A percentile compares a stretch with the other conserved stretches of the same genome.
Conservation (phyloP, 2,329 filamentous ascomycete species). For the Alternaria viburni region DNA sequence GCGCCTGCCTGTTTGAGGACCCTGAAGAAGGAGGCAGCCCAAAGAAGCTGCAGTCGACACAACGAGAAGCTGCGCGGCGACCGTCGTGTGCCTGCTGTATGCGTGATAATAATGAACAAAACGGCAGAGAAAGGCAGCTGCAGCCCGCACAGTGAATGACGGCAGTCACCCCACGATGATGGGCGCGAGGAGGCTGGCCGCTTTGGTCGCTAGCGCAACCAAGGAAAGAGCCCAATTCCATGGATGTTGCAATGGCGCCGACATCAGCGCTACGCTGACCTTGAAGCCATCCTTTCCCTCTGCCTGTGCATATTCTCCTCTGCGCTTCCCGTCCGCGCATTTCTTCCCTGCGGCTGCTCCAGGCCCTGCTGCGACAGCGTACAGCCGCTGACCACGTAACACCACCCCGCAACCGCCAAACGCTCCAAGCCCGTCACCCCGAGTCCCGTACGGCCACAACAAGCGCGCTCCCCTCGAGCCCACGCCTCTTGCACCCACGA, state of each 20-base stretch:
- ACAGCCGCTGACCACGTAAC: conserved; percentile 13
- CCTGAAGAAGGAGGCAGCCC: background rate
- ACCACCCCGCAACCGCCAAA: conserved; percentile 18
- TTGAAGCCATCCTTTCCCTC: conserved; percentile 8
- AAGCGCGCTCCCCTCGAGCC: background rate
- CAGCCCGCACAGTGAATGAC: background rate
- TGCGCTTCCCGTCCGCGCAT: background rate
- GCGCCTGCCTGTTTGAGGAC: background rate
- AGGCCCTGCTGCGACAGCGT: background rate
- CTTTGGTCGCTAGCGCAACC: conserved; percentile 11
- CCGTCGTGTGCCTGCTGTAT: background rate
- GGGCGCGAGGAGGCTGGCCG: conserved; percentile 9
- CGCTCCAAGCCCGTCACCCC: conserved; percentile 12
- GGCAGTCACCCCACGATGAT: background rate
- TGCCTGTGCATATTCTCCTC: background rate
- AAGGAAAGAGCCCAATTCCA: conserved; percentile 14
- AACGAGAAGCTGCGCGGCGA: background rate
- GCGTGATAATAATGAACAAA: background rate
- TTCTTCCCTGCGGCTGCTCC: background rate
- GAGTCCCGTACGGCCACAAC: background rate
- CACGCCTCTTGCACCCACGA: background rate
- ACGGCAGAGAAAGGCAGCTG: background rate
- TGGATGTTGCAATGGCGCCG: conserved; percentile 15
- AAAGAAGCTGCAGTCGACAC: background rate
- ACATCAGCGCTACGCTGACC: conserved; percentile 14